A percentile compares a stretch with the other conserved stretches of the same genome.
Evolutionary conservation across 495 filamentous ascomycete genomes (phyloP).

Genomic region (Physcia stellaris): DNA sequence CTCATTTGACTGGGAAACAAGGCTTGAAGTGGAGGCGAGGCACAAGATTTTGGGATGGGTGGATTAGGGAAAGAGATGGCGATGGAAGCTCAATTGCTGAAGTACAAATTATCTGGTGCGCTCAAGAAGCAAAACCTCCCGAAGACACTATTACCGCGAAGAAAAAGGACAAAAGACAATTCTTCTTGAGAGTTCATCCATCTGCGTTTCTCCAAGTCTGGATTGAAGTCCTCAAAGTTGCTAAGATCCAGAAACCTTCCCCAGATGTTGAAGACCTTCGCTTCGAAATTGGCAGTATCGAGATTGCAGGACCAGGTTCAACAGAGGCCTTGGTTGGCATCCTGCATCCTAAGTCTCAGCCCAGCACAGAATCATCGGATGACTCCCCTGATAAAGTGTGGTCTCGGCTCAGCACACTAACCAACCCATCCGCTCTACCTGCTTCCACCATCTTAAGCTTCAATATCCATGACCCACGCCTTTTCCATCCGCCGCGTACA

Average conservation of each 20-base stretch:
- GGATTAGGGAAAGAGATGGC: slow-evolving; percentile 46
- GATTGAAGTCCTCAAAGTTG: slow-evolving; percentile 55
- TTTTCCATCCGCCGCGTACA: slow-evolving; percentile 49
- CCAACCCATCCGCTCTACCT: slow-evolving; percentile 67
- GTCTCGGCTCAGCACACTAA: slow-evolving; percentile 49
- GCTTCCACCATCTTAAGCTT: slow-evolving; percentile 59
- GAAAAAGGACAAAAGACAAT: slow-evolving; percentile 37
- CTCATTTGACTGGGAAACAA: slow-evolving; percentile 42
- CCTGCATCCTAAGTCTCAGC: slow-evolving; percentile 40
- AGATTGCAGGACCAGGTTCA: slow-evolving; percentile 70
- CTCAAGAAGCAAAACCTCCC: slow-evolving; percentile 14
- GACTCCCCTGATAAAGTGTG: slow-evolving; percentile 44
- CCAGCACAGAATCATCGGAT: slow-evolving; percentile 13
- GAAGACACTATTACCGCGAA: slow-evolving; percentile 20
- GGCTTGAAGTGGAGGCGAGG: slow-evolving; percentile 66
- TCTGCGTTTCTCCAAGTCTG: slow-evolving; percentile 79
- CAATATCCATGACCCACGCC: slow-evolving; percentile 61
- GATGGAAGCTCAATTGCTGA: slow-evolving; percentile 53
- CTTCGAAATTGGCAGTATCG: slow-evolving; percentile 90
- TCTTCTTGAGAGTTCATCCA: slow-evolving; percentile 73
- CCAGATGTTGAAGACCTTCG: slow-evolving; percentile 79
- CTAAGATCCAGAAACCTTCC: slow-evolving; percentile 56
- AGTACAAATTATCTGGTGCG: slow-evolving; percentile 58
- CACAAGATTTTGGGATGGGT: slow-evolving; percentile 51
- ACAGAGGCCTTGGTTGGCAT: slow-evolving; percentile 66